A percentile compares a stretch with the other conserved stretches of the same genome.
Conservation (phyloP, 176 grass and related monocot genomes). For the Eleusine indica region DNA sequence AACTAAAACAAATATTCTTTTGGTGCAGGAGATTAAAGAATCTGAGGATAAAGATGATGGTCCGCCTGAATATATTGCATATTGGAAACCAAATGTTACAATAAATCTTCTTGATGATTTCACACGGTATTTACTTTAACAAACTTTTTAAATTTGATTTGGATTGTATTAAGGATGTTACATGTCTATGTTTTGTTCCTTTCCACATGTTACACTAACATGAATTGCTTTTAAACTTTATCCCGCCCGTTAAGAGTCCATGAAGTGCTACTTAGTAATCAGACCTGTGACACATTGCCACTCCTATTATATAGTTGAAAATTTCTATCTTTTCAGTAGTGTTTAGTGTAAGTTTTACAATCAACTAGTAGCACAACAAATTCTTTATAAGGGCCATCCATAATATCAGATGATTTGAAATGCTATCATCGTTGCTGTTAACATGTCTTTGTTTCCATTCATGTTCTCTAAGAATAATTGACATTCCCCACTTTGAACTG, state of each 20-base stretch:
- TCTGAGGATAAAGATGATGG: constrained; percentile 72
- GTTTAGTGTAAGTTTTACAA: not conserved
- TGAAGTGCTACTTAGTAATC: constrained; percentile 22
- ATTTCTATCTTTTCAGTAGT: not conserved
- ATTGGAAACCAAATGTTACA: constrained; percentile 98
- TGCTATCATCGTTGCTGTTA: not conserved
- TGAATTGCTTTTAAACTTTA: constrained; percentile 15
- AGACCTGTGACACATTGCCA: not conserved
- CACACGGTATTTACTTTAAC: constrained; percentile 65
- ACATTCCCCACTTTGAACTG: constrained; percentile 35
- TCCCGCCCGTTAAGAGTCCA: not conserved
- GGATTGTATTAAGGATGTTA: not conserved
- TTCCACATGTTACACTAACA: not conserved
- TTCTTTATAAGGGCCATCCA: not conserved
- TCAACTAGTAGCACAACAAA: not conserved
- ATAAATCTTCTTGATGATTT: constrained; percentile 95
- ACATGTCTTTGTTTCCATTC: not conserved
- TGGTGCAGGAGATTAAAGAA: constrained; percentile 62
- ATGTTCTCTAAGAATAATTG: not conserved
- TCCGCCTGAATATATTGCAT: constrained; percentile 80
- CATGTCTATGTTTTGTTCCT: not conserved
- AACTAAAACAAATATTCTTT: constrained; percentile 14
- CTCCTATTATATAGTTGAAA: not conserved
- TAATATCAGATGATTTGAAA: not conserved
- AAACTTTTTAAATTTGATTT: constrained; percentile 22